These are phyloP conservation scores for bread wheat (Triticum aestivum) DNA, from an alignment of 176 grass and related monocot genomes.

Conservation along the genomic window IWGSC_CS_RefSeq_v2.1 NC_057798.1:368803139-368803638, in stretches of 20 bases:
- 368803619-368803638: constrained; percentile 39
- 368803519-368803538: constrained; percentile 10
- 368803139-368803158: too few relatives aligned
- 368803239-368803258: too few relatives aligned
- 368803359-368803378: neutral
- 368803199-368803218: too few relatives aligned
- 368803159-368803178: too few relatives aligned
- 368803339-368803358: too few relatives aligned
- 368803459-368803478: neutral
- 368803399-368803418: neutral
- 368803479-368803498: neutral
- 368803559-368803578: constrained; percentile 29
- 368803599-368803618: constrained; percentile 1
- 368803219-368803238: too few relatives aligned
- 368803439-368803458: neutral
- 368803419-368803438: neutral
- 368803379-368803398: too few relatives aligned
- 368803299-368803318: too few relatives aligned
- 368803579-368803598: neutral
- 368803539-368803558: neutral
- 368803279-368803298: too few relatives aligned
- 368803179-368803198: too few relatives aligned
- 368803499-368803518: neutral
- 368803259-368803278: too few relatives aligned
- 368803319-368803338: too few relatives aligned